These are phyloP conservation scores for Aspergillus coremiiformis DNA, from an alignment of 495 filamentous ascomycete genomes.

Conservation along the genomic window DNA sequence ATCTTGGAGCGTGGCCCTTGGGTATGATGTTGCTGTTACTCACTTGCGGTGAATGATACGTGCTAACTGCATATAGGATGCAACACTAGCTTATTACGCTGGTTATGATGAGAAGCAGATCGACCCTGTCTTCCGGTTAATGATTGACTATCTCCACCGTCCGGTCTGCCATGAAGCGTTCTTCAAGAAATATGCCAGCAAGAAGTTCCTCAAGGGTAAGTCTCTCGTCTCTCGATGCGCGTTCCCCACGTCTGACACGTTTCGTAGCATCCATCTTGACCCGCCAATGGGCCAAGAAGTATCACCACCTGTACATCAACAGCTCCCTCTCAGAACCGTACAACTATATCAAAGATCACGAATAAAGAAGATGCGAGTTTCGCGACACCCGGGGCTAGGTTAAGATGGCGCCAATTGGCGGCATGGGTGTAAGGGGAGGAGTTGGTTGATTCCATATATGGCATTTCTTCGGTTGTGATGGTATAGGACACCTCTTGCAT, in stretches of 20 bases:
- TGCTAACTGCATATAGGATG: constrained; percentile 51
- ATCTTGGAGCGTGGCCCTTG: constrained; percentile 85
- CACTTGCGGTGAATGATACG: background rate
- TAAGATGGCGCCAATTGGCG: constrained; percentile 10
- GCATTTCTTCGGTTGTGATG: constrained; percentile 40
- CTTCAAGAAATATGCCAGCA: constrained; percentile 99
- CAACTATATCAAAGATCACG: constrained; percentile 32
- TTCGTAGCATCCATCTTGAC: constrained; percentile 76
- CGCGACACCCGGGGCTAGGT: constrained; percentile 19
- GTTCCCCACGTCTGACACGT: constrained; percentile 12
- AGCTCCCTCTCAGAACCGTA: constrained; percentile 31
- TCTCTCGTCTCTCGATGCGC: background rate
- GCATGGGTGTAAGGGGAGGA: constrained; percentile 20
- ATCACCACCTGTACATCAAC: constrained; percentile 40
- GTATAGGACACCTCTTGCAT: constrained; percentile 39
- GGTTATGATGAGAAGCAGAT: constrained; percentile 92
- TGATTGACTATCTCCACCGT: constrained; percentile 88
- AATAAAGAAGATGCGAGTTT: constrained; percentile 29
- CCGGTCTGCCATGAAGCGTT: constrained; percentile 93
- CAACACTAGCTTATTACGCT: constrained; percentile 83
- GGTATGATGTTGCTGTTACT: constrained; percentile 47
- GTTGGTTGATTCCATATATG: constrained; percentile 36
- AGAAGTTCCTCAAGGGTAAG: constrained; percentile 94
- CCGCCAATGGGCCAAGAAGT: constrained; percentile 86
- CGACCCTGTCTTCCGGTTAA: constrained; percentile 81